phyloP scores from a whole-genome alignment of 768 basidiomycete species.

The Russula vinacea region DNA sequence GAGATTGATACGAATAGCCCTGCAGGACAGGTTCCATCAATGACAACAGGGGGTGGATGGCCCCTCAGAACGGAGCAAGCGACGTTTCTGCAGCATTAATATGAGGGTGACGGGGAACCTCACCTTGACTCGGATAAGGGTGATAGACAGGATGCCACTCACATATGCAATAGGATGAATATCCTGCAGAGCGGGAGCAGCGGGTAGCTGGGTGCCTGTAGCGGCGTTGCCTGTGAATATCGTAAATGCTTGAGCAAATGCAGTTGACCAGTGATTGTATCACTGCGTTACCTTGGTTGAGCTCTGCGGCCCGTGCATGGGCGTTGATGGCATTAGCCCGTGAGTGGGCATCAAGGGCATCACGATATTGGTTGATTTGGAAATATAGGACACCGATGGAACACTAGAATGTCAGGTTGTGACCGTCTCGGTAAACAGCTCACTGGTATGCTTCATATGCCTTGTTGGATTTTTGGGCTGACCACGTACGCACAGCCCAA shows the following conservation, averaged over 20 bases:
- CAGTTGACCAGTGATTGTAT: slow-evolving; percentile 76
- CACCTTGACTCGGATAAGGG: slow-evolving; percentile 59
- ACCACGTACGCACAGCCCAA: slow-evolving; percentile 99
- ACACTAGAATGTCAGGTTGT: slow-evolving; percentile 99
- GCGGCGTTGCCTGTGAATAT: slow-evolving; percentile 68
- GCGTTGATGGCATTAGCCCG: slow-evolving; percentile 99
- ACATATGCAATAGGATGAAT: slow-evolving; percentile 96
- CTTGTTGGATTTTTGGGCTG: slow-evolving; percentile 97
- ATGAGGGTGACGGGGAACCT: slow-evolving; percentile 54
- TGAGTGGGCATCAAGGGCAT: slow-evolving; percentile 97
- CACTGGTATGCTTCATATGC: slow-evolving; percentile 99
- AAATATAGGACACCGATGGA: slow-evolving; percentile 99
- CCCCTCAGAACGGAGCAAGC: slow-evolving; percentile 76
- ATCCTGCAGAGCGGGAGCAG: slow-evolving; percentile 90
- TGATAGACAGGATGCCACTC: slow-evolving; percentile 57
- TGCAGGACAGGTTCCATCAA: slow-evolving; percentile 76
- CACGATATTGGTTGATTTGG: slow-evolving; percentile 99
- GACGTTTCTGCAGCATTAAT: slow-evolving; percentile 47
- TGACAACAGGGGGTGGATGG: slow-evolving; percentile 77
- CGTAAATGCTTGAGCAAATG: slow-evolving; percentile 73
- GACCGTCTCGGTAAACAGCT: slow-evolving; percentile 97
- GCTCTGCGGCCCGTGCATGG: slow-evolving; percentile 92
- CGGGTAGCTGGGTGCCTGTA: slow-evolving; percentile 74
- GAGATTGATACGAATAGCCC: slow-evolving; percentile 97
- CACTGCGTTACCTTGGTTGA: slow-evolving; percentile 86